Conservation (phyloP, 2,329 filamentous ascomycete genomes). For the Penicillium sp. region DNA sequence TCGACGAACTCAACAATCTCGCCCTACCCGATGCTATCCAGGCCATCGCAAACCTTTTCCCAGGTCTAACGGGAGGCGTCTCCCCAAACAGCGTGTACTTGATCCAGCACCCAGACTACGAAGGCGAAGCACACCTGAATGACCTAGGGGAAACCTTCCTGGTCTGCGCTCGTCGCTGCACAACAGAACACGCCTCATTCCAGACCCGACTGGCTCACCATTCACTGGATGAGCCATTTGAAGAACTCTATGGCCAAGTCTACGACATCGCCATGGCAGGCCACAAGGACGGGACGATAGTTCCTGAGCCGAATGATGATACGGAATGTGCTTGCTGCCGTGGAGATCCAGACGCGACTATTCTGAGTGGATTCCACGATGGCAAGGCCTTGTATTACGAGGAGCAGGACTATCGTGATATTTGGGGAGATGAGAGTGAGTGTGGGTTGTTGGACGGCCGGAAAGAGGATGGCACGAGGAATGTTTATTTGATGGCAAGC, state of each 20-base stretch:
- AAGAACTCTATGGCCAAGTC: constrained; percentile 11
- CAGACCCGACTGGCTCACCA: constrained; percentile 15
- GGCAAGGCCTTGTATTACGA: constrained; percentile 16
- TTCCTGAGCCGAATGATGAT: not conserved
- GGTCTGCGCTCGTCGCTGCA: constrained; percentile 5
- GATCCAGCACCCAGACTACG: constrained; percentile 13
- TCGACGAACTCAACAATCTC: constrained; percentile 10
- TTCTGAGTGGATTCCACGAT: constrained; percentile 10
- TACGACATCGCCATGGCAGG: not conserved
- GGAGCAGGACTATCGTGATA: constrained; percentile 12
- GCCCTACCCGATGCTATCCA: constrained; percentile 11
- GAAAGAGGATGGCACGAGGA: not conserved
- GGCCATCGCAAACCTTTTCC: constrained; percentile 10
- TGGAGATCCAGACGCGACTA: constrained; percentile 18
- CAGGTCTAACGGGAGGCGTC: constrained; percentile 11
- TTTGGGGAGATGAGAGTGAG: constrained; percentile 15
- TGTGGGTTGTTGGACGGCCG: not conserved
- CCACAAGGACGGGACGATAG: constrained; percentile 7
- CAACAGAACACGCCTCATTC: constrained; percentile 16
- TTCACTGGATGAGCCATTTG: constrained; percentile 13
- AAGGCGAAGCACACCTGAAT: constrained; percentile 15
- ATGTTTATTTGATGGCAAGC: not conserved
- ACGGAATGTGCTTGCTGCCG: constrained; percentile 19
- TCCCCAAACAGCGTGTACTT: constrained; percentile 11
- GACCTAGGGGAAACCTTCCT: constrained; percentile 17